Conservation (phyloP, 1,284 basidiomycete species). For the Cystobasidiaceae sp. region DNA sequence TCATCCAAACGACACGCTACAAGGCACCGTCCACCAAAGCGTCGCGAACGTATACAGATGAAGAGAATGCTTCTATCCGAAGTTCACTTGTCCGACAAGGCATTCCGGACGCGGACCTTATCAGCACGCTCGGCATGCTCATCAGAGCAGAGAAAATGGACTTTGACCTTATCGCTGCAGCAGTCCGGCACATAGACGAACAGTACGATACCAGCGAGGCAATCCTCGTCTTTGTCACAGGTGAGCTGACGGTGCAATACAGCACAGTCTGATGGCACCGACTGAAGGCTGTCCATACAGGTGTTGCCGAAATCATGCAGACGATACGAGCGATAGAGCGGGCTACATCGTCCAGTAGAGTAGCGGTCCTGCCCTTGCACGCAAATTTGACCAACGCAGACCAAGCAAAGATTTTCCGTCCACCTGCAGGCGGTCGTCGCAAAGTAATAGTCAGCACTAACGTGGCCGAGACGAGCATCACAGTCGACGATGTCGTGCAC, state of each 20-base stretch:
- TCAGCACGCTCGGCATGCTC: slow-evolving; percentile 57
- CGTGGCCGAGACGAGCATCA: slow-evolving; percentile 85
- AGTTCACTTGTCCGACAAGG: slow-evolving; percentile 37
- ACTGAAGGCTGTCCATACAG: neutral
- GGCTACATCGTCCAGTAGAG: slow-evolving; percentile 53
- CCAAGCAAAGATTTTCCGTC: slow-evolving; percentile 69
- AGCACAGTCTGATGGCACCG: no score
- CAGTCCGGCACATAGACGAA: slow-evolving; percentile 63
- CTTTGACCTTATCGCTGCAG: slow-evolving; percentile 66
- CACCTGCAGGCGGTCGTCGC: slow-evolving; percentile 57
- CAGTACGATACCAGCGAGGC: slow-evolving; percentile 53
- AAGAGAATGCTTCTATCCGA: slow-evolving; percentile 45
- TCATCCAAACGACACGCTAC: slow-evolving; percentile 45
- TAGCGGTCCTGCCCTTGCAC: slow-evolving; percentile 74
- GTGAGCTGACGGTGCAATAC: slow-evolving; percentile 60
- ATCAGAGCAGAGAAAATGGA: slow-evolving; percentile 64
- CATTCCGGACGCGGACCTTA: slow-evolving; percentile 37
- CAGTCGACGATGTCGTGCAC: slow-evolving; percentile 75
- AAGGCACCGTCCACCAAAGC: slow-evolving; percentile 41
- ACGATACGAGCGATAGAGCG: slow-evolving; percentile 74
- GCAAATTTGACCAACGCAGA: slow-evolving; percentile 82
- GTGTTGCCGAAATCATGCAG: slow-evolving; percentile 49
- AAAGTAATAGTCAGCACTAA: slow-evolving; percentile 89
- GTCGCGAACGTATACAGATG: slow-evolving; percentile 53
- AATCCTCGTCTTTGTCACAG: slow-evolving; percentile 76